Evolutionary conservation across 768 basidiomycete species (phyloP).

Genomic region (Lactarius sanguifluus): DNA sequence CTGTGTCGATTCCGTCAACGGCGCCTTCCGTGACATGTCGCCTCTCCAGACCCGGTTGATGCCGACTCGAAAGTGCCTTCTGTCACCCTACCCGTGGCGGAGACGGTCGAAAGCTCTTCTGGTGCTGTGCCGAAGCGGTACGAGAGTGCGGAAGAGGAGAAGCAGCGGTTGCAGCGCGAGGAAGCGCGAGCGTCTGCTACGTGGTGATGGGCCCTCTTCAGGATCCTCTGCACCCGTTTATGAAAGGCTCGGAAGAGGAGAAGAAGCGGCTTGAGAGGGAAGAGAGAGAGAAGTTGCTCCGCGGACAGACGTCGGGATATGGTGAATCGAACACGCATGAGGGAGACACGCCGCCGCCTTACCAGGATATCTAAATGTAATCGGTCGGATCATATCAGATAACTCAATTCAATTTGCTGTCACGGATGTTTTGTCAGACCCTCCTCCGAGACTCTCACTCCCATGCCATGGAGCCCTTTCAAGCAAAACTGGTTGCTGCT

Average conservation of each 20-base stretch:
- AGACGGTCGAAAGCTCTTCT: conserved; percentile 50
- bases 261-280: conserved; percentile 64
- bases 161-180: conserved; percentile 55
- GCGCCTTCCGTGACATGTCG: conserved; percentile 30
- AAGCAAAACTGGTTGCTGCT: conserved; percentile 79
- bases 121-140: conserved; percentile 27
- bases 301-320: not conserved
- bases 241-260: conserved; percentile 58
- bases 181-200: conserved; percentile 51
- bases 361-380: conserved; percentile 39
- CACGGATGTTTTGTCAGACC: too few species aligned
- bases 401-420: too few species aligned
- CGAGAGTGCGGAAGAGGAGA: conserved; percentile 64
- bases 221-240: conserved; percentile 29
- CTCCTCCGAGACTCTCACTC: too few species aligned
- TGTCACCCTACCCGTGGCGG: conserved; percentile 64
- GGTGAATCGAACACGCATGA: conserved; percentile 32
- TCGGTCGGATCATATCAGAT: too few species aligned
- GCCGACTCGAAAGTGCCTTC: conserved; percentile 36
- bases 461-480: conserved; percentile 57
- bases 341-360: conserved; percentile 43
- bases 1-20: conserved; percentile 32
- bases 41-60: conserved; percentile 36
- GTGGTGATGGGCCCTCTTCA: conserved; percentile 27
- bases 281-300: conserved; percentile 54